Conservation (phyloP, 208 protist species). For the Trypanosoma boissoni region DNA sequence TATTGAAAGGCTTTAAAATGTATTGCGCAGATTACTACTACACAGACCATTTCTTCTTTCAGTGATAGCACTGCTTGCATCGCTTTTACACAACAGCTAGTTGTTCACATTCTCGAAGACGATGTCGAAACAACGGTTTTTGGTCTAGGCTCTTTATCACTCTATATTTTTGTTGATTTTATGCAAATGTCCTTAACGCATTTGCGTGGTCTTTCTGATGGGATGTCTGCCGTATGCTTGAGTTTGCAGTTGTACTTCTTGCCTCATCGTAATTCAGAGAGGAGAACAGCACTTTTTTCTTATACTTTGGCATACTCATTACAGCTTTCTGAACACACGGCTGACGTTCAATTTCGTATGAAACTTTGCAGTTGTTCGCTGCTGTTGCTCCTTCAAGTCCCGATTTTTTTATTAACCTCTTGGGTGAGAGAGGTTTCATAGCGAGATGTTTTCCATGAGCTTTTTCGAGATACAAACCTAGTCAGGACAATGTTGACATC, state of each 20-base stretch:
- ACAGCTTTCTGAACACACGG: constrained; percentile 14
- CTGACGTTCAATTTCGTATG: constrained; percentile 24
- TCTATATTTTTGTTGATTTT: constrained; percentile 17
- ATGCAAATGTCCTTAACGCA: constrained; percentile 3
- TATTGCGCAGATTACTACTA: constrained; percentile 22
- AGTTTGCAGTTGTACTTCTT: constrained; percentile 15
- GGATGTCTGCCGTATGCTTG: constrained; percentile 7
- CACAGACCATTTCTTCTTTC: constrained; percentile 24
- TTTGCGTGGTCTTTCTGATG: constrained; percentile 13
- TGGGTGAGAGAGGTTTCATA: constrained; percentile 25
- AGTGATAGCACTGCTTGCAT: constrained; percentile 30
- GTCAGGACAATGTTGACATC: constrained; percentile 82
- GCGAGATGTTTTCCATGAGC: constrained; percentile 28
- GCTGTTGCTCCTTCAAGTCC: constrained; percentile 30
- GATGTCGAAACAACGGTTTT: constrained; percentile 20
- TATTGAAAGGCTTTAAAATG: constrained; percentile 49
- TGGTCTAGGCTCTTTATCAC: constrained; percentile 18
- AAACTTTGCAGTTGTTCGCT: constrained; percentile 38
- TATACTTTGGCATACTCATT: constrained; percentile 13
- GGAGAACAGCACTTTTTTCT: not conserved
- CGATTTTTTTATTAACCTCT: constrained; percentile 36
- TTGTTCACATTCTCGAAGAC: constrained; percentile 28
- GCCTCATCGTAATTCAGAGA: not conserved
- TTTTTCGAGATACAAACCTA: constrained; percentile 38
- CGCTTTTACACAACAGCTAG: constrained; percentile 24